These are phyloP conservation scores for Ilex asprella DNA, from an alignment of 257 asterid genomes.

Conservation along the genomic window DNA sequence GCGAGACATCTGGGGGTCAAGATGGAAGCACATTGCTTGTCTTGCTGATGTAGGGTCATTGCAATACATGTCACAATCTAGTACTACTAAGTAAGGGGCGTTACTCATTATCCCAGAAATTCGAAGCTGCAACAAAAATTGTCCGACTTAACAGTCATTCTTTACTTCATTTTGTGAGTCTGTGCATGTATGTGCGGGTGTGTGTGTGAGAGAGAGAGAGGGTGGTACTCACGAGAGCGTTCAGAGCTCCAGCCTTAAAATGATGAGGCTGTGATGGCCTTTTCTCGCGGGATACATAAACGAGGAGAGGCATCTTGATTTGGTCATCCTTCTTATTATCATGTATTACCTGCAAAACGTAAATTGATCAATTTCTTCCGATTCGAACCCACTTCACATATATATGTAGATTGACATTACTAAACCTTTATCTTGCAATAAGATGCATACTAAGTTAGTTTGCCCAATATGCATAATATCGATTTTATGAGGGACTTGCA, in stretches of 20 bases:
- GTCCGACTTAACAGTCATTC: no score
- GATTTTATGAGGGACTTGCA: no score
- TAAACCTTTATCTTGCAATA: no score
- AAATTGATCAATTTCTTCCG: no score
- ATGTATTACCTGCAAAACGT: slow-evolving; percentile 42
- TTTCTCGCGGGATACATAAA: slow-evolving; percentile 57
- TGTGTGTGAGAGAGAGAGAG: not conserved
- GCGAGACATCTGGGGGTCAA: slow-evolving; percentile 33
- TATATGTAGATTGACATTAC: no score
- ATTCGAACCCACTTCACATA: no score
- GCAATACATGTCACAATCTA: slow-evolving; percentile 69
- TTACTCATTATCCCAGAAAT: slow-evolving; percentile 83
- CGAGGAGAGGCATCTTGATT: slow-evolving; percentile 43
- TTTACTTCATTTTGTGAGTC: no score
- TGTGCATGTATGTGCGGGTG: no score
- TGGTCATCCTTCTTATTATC: slow-evolving; percentile 30
- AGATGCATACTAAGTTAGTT: no score
- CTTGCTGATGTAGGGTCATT: slow-evolving; percentile 63
- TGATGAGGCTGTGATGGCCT: slow-evolving; percentile 54
- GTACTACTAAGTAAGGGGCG: slow-evolving; percentile 48
- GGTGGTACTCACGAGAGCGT: slow-evolving; percentile 32
- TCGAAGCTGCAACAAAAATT: slow-evolving; percentile 30
- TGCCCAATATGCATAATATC: no score
- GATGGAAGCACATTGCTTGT: slow-evolving; percentile 70
- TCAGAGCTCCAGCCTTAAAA: slow-evolving; percentile 66